A percentile compares a stretch with the other conserved stretches of the same genome.
These are phyloP conservation scores for Arxiozyma slooffiae DNA, from an alignment of 1,139 yeast genomes.

Conservation along the genomic window DNA sequence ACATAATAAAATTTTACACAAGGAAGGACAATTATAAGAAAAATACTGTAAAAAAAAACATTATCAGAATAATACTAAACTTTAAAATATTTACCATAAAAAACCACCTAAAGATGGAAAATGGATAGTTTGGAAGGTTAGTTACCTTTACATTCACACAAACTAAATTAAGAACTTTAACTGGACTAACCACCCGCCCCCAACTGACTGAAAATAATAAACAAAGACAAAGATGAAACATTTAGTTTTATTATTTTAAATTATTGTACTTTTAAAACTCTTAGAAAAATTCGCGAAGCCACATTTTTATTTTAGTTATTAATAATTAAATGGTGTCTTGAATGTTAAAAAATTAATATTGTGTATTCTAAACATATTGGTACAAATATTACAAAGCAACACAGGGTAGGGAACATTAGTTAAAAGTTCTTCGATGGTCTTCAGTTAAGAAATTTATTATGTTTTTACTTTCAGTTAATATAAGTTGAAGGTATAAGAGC, in stretches of 20 bases:
- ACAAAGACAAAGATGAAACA: not conserved
- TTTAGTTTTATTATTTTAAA: conserved; percentile 1
- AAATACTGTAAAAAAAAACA: too few relatives aligned
- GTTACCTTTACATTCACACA: not conserved
- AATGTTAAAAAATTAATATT: not conserved
- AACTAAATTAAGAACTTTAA: not conserved
- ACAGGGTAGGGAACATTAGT: not conserved
- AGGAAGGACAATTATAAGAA: not conserved
- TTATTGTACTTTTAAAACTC: not conserved
- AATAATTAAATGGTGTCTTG: conserved; percentile 1
- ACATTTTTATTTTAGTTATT: not conserved
- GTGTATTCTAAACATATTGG: not conserved
- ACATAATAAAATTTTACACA: not conserved
- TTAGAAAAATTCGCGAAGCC: not conserved
- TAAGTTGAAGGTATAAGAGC: not conserved
- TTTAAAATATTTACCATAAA: too few relatives aligned
- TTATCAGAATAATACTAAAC: not conserved
- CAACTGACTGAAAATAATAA: not conserved
- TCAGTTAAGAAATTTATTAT: too few relatives aligned
- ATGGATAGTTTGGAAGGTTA: not conserved
- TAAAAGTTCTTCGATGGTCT: not conserved
- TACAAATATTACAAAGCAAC: not conserved
- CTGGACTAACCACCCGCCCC: not conserved
- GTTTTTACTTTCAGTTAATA: not conserved
- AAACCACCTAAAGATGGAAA: not conserved